Evolutionary conservation across 768 basidiomycete species (phyloP).

Genomic region (Mycena rosella): DNA sequence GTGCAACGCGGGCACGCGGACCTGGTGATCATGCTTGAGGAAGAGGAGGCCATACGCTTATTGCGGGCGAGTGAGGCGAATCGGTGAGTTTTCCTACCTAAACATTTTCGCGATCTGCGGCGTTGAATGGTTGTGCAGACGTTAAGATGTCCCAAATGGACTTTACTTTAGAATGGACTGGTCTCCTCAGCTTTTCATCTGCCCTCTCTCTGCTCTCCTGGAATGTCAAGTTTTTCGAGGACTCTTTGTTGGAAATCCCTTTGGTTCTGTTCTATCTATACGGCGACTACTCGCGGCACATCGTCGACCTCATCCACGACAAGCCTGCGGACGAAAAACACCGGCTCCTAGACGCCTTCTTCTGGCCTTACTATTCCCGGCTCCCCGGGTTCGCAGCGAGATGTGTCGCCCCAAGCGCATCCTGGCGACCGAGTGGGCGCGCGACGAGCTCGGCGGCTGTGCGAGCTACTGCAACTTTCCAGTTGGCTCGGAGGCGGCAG

Average conservation of each 20-base stretch:
- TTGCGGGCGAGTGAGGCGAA: conserved; percentile 18
- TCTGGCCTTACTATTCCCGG: conserved; percentile 38
- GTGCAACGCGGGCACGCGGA: conserved; percentile 34
- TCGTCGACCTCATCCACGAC: conserved; percentile 34
- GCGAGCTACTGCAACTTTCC: conserved; percentile 41
- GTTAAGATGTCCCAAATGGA: not conserved
- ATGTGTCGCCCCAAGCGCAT: conserved; percentile 30
- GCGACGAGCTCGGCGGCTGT: conserved; percentile 33
- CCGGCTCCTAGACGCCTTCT: conserved; percentile 32
- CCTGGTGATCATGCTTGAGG: conserved; percentile 35
- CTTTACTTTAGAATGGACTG: not conserved
- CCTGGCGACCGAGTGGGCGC: conserved; percentile 38
- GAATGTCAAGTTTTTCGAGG: not conserved
- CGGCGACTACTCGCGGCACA: conserved; percentile 38
- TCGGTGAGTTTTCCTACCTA: conserved; percentile 1
- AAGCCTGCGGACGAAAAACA: conserved; percentile 35
- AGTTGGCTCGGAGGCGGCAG: conserved; percentile 34
- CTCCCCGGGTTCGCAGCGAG: conserved; percentile 34
- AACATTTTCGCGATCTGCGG: not conserved
- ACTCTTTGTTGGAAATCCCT: not conserved
- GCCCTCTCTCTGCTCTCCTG: no score
- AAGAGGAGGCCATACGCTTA: conserved; percentile 30
- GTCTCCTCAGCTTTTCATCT: not conserved
- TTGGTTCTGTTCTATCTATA: conserved; percentile 33
- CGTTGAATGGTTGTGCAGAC: conserved; percentile 1